A percentile compares a stretch with the other conserved stretches of the same genome.
Conservation (phyloP, 2,329 filamentous ascomycete species). For the Aschersonia sp. region DNA sequence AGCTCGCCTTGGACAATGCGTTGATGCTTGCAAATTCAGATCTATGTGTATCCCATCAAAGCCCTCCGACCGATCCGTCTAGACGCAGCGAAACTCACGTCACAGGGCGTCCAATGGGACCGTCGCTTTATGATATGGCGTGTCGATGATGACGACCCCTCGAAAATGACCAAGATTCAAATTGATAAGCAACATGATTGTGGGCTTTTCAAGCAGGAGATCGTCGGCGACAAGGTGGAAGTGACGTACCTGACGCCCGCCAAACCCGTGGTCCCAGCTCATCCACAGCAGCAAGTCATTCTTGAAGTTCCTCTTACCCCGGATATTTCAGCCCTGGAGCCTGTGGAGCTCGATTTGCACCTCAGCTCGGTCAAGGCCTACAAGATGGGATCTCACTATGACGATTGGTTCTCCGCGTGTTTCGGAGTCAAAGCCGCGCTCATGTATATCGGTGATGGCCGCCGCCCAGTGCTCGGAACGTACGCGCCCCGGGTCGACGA, state of each 20-base stretch:
- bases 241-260: slow-evolving; percentile 27
- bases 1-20: too few species aligned
- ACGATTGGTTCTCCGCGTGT: slow-evolving; percentile 51
- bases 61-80: slow-evolving; percentile 49
- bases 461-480: slow-evolving; percentile 47
- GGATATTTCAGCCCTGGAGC: slow-evolving; percentile 25
- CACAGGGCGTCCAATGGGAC: slow-evolving; percentile 51
- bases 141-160: slow-evolving; percentile 22
- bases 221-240: slow-evolving; percentile 24
- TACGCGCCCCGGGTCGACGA: slow-evolving; percentile 18
- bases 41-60: slow-evolving; percentile 64
- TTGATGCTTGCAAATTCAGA: slow-evolving; percentile 11
- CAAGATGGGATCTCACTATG: slow-evolving; percentile 45
- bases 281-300: slow-evolving; percentile 18
- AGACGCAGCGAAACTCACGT: slow-evolving; percentile 34
- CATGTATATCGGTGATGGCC: slow-evolving; percentile 48
- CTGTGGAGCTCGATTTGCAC: slow-evolving; percentile 42
- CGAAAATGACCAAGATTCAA: slow-evolving; percentile 40
- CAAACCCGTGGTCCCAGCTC: slow-evolving; percentile 22
- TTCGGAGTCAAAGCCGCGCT: slow-evolving; percentile 49
- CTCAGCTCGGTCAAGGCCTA: slow-evolving; percentile 42
- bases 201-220: slow-evolving; percentile 47
- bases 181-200: slow-evolving; percentile 42
- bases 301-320: slow-evolving; percentile 45
- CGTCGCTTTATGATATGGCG: slow-evolving; percentile 56